Evolutionary conservation across 495 filamentous ascomycete species (phyloP).

Genomic region (Lasiosphaeriaceae sp.): DNA sequence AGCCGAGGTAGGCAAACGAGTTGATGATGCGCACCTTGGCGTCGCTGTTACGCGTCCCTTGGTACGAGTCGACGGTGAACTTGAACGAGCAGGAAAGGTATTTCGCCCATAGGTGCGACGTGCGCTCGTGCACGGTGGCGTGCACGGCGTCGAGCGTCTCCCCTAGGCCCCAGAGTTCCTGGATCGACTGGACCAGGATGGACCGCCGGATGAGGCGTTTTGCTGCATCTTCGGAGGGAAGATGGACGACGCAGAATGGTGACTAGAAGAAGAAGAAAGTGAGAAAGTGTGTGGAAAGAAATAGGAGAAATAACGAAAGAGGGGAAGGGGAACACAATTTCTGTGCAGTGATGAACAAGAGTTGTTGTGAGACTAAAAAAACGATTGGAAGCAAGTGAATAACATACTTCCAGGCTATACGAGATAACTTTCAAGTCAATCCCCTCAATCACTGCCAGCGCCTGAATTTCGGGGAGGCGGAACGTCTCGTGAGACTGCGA

Average conservation of each 20-base stretch:
- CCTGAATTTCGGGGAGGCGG: conserved; percentile 78
- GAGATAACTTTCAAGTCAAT: conserved; percentile 65
- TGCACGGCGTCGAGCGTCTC: conserved; percentile 65
- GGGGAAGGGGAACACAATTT: neutral
- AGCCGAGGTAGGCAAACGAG: conserved; percentile 71
- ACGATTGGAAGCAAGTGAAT: neutral
- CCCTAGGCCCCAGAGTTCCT: conserved; percentile 84
- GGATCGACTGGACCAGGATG: conserved; percentile 75
- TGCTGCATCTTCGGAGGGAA: conserved; percentile 64
- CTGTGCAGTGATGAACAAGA: neutral
- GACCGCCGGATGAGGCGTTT: conserved; percentile 63
- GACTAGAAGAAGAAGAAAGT: conserved; percentile 50
- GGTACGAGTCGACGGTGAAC: conserved; percentile 76
- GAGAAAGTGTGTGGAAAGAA: neutral
- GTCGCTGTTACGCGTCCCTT: conserved; percentile 56
- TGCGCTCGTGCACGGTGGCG: conserved; percentile 52
- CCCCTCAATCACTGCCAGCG: conserved; percentile 66
- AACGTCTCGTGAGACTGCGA: conserved; percentile 89
- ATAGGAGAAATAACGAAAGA: neutral
- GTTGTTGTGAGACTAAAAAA: neutral
- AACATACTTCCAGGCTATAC: conserved; percentile 67
- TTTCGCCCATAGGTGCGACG: conserved; percentile 57
- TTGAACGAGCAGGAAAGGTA: conserved; percentile 68
- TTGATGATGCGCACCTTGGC: conserved; percentile 70
- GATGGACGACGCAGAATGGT: conserved; percentile 76